A percentile compares a stretch with the other conserved stretches of the same genome.
These are phyloP conservation scores for Pyropia haitanensis DNA, from an alignment of 23 red algal species.

Conservation along the genomic window DNA sequence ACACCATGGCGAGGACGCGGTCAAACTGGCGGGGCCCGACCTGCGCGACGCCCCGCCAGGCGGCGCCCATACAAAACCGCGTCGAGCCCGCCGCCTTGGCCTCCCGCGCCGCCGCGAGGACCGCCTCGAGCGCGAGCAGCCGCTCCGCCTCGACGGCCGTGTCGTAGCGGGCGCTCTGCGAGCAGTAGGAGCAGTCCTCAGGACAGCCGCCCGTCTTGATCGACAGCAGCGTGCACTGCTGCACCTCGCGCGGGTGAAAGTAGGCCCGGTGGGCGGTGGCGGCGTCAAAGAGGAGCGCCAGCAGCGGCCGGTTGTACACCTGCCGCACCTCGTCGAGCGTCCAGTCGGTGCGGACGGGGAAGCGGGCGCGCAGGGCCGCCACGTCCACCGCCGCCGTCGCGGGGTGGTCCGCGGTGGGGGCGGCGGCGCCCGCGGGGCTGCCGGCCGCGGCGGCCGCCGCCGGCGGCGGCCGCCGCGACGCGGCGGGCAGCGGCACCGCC, in stretches of 20 bases:
- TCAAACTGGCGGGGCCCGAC: conserved; percentile 87
- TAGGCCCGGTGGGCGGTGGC: conserved; percentile 72
- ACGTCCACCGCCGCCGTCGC: no score
- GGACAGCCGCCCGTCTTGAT: conserved; percentile 99
- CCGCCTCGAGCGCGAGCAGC: conserved; percentile 60
- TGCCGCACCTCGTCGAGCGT: conserved; percentile 55
- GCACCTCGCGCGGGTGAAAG: conserved; percentile 78
- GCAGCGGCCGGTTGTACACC: conserved; percentile 65
- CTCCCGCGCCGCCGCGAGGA: conserved; percentile 43
- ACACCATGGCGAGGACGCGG: conserved; percentile 77
- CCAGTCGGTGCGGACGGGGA: conserved; percentile 85
- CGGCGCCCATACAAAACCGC: conserved; percentile 98
- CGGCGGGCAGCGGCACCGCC: no score
- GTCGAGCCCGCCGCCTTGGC: conserved; percentile 88
- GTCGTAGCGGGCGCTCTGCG: conserved; percentile 65
- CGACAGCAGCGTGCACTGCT: conserved; percentile 85
- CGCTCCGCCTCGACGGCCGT: conserved; percentile 83
- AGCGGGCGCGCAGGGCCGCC: not conserved
- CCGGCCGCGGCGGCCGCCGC: no score
- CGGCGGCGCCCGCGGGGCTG: no score
- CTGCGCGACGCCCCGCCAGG: conserved; percentile 89
- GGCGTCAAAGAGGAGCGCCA: conserved; percentile 76
- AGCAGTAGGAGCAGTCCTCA: conserved; percentile 95
- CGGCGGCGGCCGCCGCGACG: no score
- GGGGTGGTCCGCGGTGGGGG: no score